phyloP scores from a whole-genome alignment of 2,329 filamentous ascomycete species.

The Amesomyces nigricolor region DNA sequence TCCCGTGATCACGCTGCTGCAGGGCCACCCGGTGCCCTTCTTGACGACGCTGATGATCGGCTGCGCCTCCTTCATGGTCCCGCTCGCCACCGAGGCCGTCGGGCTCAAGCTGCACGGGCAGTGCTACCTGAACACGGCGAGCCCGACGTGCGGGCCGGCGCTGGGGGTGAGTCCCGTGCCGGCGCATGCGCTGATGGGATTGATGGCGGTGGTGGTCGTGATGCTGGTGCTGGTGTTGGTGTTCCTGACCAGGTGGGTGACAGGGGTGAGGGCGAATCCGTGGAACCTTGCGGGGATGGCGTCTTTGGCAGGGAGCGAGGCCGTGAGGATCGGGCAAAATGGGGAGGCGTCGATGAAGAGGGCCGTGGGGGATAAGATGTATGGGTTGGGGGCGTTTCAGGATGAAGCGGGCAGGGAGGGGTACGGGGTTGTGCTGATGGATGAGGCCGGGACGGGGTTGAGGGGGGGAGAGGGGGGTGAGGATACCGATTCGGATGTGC shows the following conservation, averaged over 20 bases:
- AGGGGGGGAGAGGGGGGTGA: background rate
- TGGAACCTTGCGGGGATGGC: constrained; percentile 38
- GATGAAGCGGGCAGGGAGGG: constrained; percentile 25
- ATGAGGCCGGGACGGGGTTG: constrained; percentile 26
- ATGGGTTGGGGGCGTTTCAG: constrained; percentile 30
- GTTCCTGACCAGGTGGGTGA: constrained; percentile 32
- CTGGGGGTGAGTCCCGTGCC: constrained; percentile 33
- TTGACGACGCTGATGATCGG: constrained; percentile 35
- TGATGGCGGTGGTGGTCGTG: constrained; percentile 31
- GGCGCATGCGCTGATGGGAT: constrained; percentile 30
- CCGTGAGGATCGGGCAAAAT: constrained; percentile 26
- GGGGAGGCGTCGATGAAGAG: constrained; percentile 23
- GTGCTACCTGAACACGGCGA: constrained; percentile 29
- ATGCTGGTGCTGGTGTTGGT: constrained; percentile 29
- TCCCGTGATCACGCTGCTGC: constrained; percentile 32
- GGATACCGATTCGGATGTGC: constrained; percentile 8
- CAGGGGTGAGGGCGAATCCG: constrained; percentile 36
- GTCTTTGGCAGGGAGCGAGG: constrained; percentile 30
- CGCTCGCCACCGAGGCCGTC: constrained; percentile 38
- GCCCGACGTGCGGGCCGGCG: constrained; percentile 30
- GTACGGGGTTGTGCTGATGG: constrained; percentile 31
- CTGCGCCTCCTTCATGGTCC: constrained; percentile 34
- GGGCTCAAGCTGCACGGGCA: constrained; percentile 35
- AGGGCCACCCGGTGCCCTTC: constrained; percentile 34
- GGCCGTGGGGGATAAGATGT: constrained; percentile 26